Evolutionary conservation across 495 filamentous ascomycete species (phyloP).

Genomic region (Aspergillus sparsus): DNA sequence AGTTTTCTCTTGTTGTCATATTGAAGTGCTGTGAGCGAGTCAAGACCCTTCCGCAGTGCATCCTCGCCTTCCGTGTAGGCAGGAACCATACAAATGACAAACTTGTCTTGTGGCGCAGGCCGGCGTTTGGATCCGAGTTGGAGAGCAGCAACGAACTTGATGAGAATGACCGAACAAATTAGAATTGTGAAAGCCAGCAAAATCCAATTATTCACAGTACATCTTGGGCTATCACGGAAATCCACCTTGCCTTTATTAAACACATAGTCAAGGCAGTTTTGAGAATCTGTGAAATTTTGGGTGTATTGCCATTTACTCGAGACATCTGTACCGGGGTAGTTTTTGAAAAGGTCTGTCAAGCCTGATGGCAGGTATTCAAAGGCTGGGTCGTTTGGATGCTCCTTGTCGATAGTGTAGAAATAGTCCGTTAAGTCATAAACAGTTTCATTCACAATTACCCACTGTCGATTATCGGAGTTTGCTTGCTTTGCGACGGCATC

Average conservation of each 20-base stretch:
- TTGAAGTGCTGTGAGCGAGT: constrained; percentile 88
- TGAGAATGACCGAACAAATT: constrained; percentile 72
- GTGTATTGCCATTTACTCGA: constrained; percentile 62
- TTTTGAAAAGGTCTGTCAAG: constrained; percentile 64
- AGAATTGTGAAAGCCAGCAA: constrained; percentile 83
- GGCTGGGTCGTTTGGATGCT: constrained; percentile 43
- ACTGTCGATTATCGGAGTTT: constrained; percentile 65
- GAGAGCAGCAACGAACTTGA: constrained; percentile 92
- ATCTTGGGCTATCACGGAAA: constrained; percentile 73
- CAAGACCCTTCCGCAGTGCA: constrained; percentile 83
- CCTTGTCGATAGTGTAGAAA: constrained; percentile 63
- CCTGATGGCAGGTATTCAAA: constrained; percentile 70
- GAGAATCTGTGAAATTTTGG: constrained; percentile 52
- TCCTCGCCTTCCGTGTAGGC: constrained; percentile 99
- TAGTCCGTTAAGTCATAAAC: constrained; percentile 94
- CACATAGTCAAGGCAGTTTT: constrained; percentile 77
- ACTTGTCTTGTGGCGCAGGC: constrained; percentile 91
- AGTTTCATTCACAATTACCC: constrained; percentile 72
- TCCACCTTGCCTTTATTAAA: constrained; percentile 85
- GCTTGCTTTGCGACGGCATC: constrained; percentile 56
- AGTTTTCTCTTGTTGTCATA: constrained; percentile 98
- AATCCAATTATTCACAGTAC: constrained; percentile 90
- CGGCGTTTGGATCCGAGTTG: constrained; percentile 92
- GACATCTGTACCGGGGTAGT: constrained; percentile 78
- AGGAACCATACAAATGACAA: constrained; percentile 96